Evolutionary conservation across 2,329 filamentous ascomycete genomes (phyloP).

Genomic region (Ceratocystis eucalypticola): DNA sequence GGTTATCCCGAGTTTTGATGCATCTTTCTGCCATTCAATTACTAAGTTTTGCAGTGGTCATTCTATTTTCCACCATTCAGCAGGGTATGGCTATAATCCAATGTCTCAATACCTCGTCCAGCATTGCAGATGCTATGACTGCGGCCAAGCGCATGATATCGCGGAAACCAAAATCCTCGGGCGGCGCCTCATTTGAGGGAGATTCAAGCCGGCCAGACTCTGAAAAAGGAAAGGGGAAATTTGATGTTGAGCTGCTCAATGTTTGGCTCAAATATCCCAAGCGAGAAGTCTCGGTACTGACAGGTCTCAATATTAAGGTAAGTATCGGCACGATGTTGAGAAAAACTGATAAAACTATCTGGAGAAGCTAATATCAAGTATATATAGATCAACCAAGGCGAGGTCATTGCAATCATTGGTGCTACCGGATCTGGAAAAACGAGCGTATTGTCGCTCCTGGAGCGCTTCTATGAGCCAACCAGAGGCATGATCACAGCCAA

Average conservation of each 20-base stretch:
- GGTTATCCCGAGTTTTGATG: not conserved
- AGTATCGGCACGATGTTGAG: not conserved
- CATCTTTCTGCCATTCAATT: not conserved
- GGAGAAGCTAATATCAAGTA: not conserved
- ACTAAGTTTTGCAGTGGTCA: slow-evolving; percentile 17
- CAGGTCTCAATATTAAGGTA: slow-evolving; percentile 19
- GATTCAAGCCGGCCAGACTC: not conserved
- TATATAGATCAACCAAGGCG: slow-evolving; percentile 18
- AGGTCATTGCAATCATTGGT: slow-evolving; percentile 19
- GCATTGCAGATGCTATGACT: slow-evolving; percentile 44
- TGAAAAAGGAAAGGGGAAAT: not conserved
- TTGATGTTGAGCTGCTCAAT: slow-evolving; percentile 19
- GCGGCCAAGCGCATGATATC: slow-evolving; percentile 43
- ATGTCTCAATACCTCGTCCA: slow-evolving; percentile 53
- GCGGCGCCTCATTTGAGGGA: not conserved
- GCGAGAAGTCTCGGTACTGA: slow-evolving; percentile 14
- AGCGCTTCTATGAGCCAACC: slow-evolving; percentile 21
- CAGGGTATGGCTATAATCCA: slow-evolving; percentile 32
- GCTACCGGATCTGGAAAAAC: slow-evolving; percentile 23
- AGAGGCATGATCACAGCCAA: slow-evolving; percentile 36
- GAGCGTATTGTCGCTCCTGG: slow-evolving; percentile 24
- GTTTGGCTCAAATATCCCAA: slow-evolving; percentile 20
- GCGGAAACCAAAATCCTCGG: not conserved
- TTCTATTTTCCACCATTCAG: slow-evolving; percentile 19
- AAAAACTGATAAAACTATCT: not conserved